These are phyloP conservation scores for Astragalus membranaceus DNA, from an alignment of 306 rosid genomes.

Conservation along the genomic window DNA sequence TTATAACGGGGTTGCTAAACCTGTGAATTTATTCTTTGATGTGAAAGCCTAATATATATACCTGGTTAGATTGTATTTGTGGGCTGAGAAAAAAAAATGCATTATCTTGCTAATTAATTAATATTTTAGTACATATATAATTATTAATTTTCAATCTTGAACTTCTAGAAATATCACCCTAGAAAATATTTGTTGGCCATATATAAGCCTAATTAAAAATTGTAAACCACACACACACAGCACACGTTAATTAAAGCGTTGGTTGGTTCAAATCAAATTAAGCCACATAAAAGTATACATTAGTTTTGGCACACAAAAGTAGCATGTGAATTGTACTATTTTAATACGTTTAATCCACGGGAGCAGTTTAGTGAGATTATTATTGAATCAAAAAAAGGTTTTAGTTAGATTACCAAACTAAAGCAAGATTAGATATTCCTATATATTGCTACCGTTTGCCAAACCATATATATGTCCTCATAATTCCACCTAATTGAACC, in stretches of 20 bases:
- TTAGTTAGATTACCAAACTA: slow-evolving; percentile 29
- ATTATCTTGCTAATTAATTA: slow-evolving; percentile 3
- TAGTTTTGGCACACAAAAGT: neutral
- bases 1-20: no score
- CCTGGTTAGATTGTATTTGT: slow-evolving; percentile 2
- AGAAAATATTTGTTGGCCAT: neutral
- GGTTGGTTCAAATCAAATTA: slow-evolving; percentile 1
- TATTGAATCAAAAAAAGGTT: neutral
- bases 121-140: neutral
- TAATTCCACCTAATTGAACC: slow-evolving; percentile 29
- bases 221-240: neutral
- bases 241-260: neutral
- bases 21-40: slow-evolving; percentile 15
- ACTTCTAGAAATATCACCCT: slow-evolving; percentile 3
- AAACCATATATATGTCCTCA: slow-evolving; percentile 32
- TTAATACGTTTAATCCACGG: neutral
- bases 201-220: neutral
- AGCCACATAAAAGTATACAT: neutral
- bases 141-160: neutral
- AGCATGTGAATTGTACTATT: slow-evolving; percentile 29
- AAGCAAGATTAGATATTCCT: slow-evolving; percentile 38
- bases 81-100: slow-evolving; percentile 16
- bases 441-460: neutral
- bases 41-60: slow-evolving; percentile 1
- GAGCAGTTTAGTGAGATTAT: slow-evolving; percentile 21